Conservation (phyloP, 768 basidiomycete genomes). For the Serpula lacrymans region DNA sequence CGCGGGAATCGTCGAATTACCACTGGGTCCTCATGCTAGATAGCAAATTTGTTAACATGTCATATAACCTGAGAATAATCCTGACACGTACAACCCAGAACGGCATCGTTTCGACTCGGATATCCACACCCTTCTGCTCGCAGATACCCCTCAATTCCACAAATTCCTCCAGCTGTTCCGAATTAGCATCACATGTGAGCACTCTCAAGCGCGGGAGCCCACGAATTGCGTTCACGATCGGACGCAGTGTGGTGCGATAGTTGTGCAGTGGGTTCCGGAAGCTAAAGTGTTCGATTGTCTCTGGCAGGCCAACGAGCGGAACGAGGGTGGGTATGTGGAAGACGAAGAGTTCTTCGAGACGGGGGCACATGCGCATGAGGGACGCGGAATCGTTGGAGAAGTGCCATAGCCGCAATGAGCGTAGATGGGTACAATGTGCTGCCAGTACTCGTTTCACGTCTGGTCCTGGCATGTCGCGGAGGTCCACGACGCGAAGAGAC, state of each 20-base stretch:
- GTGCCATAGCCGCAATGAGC: constrained; percentile 40
- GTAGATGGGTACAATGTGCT: constrained; percentile 30
- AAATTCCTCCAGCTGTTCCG: constrained; percentile 18
- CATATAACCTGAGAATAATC: not conserved
- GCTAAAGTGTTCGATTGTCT: constrained; percentile 37
- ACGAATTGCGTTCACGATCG: constrained; percentile 29
- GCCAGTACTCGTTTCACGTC: constrained; percentile 22
- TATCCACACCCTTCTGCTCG: constrained; percentile 21
- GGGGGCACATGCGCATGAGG: constrained; percentile 33
- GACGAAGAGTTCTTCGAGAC: constrained; percentile 38
- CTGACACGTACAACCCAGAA: constrained; percentile 33
- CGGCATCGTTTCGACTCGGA: constrained; percentile 26
- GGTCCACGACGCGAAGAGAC: constrained; percentile 37
- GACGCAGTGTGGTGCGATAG: constrained; percentile 18
- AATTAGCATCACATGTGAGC: constrained; percentile 33
- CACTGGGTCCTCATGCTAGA: constrained; percentile 37
- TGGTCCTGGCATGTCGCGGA: constrained; percentile 33
- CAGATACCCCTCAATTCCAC: constrained; percentile 24
- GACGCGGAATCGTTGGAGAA: constrained; percentile 29
- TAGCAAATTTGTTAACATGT: not conserved
- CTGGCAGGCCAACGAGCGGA: constrained; percentile 31
- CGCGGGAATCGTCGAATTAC: constrained; percentile 32
- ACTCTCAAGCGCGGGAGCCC: constrained; percentile 31
- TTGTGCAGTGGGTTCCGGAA: constrained; percentile 29
- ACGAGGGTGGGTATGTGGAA: constrained; percentile 33